Evolutionary conservation across 2,329 filamentous ascomycete genomes (phyloP), one percentile per base, ranked within the genome.

Genomic region (Fusarium pilosicola): DNA sequence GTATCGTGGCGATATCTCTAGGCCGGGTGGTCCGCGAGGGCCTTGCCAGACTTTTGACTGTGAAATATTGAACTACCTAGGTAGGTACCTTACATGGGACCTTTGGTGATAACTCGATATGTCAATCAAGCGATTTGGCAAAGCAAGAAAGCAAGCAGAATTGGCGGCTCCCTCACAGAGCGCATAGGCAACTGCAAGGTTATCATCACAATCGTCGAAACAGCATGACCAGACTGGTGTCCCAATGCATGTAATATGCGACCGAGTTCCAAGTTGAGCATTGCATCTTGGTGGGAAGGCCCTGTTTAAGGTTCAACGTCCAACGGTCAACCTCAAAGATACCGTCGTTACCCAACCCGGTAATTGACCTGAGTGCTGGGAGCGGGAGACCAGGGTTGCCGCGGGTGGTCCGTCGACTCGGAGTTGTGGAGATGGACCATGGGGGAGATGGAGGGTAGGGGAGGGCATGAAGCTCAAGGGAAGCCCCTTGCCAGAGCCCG

Each of bases 371-470:
- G 70, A 76, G 66, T 67, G 62, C 74, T 70, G 48, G 71, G 68
- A 74, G 69, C 77, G 76, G 78, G 74, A 79, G 77, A 79, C 78
- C 67, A 72, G 78, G 78, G 74, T 76, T 48, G 54, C 67, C 68
- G 72, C 71, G 73, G 66, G 68, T 69, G 71, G 73, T 64, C 76
- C 68, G 73, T 71, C 71, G 66, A 72, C 66, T 77, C 61, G 74
- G 77, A 61, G 71, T 59, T 66, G 78, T 79, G 78, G 75, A 74
- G 76, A 74, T 67, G 70, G 70, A 67, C 45, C 45, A 30, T 30
- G 26, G 26, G 65, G 70, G 51, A 63, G 70, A 55, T 24, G 68
- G 42, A 64, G 36, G 39, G 59, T 41, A 42, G 65, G 52, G 32
- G 24, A 54, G 38, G 38, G 44, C 61, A 76, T 74, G 64, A 65